A percentile compares a stretch with the other conserved stretches of the same genome.
Conservation (phyloP, 805 yeast species). For the Kodamaea neixiangensis region DNA sequence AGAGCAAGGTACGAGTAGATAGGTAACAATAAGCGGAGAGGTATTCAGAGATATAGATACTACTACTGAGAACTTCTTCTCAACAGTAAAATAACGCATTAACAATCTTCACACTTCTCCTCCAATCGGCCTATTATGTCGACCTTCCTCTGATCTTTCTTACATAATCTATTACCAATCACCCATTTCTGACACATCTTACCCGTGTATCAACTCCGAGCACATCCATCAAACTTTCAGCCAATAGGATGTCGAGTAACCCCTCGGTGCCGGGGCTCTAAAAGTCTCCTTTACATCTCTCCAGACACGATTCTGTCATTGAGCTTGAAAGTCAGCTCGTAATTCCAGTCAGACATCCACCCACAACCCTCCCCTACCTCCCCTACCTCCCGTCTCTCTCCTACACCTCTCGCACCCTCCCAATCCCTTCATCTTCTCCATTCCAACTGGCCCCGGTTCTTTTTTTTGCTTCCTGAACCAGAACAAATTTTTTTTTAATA, state of each 20-base stretch:
- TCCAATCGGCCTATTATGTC: no score
- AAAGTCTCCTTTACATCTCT: background rate
- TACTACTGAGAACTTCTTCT: no score
- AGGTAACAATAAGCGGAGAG: no score
- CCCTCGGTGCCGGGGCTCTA: background rate
- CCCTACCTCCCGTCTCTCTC: background rate
- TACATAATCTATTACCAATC: background rate
- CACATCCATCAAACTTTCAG: slow-evolving; percentile 1
- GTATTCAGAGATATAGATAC: no score
- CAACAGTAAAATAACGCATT: no score
- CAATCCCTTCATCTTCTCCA: background rate
- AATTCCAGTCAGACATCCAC: background rate
- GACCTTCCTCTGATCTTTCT: background rate
- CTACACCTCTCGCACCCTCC: background rate
- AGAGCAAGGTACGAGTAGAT: no score
- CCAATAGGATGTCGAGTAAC: background rate
- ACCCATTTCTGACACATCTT: background rate
- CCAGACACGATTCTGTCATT: background rate
- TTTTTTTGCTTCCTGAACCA: slow-evolving; percentile 6
- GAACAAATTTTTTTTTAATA: slow-evolving; percentile 10
- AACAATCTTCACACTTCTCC: no score
- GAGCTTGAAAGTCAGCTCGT: background rate
- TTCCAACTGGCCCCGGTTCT: slow-evolving; percentile 6
- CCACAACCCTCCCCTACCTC: background rate
- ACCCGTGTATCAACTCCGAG: slow-evolving; percentile 1